Base-by-base conservation (phyloP, 163 green algal species). In the Scenedesmus sp. region DNA sequence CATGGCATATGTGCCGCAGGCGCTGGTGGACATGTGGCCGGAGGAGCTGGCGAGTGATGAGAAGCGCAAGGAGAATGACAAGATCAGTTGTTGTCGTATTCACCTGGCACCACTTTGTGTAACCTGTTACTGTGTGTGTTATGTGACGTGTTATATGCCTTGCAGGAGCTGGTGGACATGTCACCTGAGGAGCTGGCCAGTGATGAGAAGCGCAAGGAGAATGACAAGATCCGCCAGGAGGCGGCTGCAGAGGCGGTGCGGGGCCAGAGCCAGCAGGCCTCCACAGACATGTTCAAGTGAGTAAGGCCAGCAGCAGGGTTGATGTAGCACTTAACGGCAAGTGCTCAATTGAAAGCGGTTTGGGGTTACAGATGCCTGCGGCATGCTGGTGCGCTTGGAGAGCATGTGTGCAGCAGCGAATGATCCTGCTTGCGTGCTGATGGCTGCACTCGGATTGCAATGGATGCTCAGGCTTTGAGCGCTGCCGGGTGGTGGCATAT, bases 101-200 rank as follows among this genome's bases (percentile, higher is more conserved):
- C 34, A 46, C 34, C 34, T 46, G 34, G 34, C 34, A 46, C 34
- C 34, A 46, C 34, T 46, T 46, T 46, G 34, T 46, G 34, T 46
- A 46, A 46, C 34, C 0, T 46, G 34, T 46, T 46, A 46, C 34
- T 76, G 66, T 76, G 66, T 76, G 34, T 82, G 73, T 66, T 87
- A 20, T 67, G 82, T 46, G 34, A 46, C 34, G 34, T 46, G 34
- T 64, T 64, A 64, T 64, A 23, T 73, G 82, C 74, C 88, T 3
- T 93, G 95, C 1, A 97, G 34, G 84, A 92, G 62, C 93, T 99
- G 67, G 95, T 99, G 2, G 94, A 92, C 23, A 90, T 99, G 94
- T 94, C 77, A 0, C 92, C 97, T 3, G 97, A 99, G 94, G 97
- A 99, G 89, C 92, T 99, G 91, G 98, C 97, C 34, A 97, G 89